These are phyloP conservation scores for Candida mesenterica DNA, from an alignment of 1,139 yeast genomes.

Conservation along the genomic window DNA sequence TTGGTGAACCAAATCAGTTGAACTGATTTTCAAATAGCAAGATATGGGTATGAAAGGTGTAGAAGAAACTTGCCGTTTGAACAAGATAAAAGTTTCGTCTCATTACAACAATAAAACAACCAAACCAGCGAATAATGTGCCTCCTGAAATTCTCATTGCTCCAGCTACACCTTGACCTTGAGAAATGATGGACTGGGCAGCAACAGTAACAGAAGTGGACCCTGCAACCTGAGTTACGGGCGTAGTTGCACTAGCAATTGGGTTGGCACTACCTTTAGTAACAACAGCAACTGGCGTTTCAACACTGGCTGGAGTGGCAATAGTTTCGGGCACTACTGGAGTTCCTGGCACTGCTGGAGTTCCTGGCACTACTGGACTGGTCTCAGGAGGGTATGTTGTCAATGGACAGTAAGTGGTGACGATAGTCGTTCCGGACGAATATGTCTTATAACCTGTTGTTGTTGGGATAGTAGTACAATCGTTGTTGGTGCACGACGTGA, in stretches of 20 bases:
- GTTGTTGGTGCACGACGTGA: slow-evolving; percentile 23
- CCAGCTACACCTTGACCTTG: not conserved
- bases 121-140: not conserved
- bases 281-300: not conserved
- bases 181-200: not conserved
- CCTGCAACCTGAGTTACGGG: not conserved
- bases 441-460: slow-evolving; percentile 39
- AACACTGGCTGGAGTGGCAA: not conserved
- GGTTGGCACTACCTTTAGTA: not conserved
- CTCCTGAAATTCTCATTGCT: not conserved
- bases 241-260: not conserved
- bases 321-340: slow-evolving; percentile 5
- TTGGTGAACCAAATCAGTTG: too few relatives aligned
- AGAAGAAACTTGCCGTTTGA: too few relatives aligned
- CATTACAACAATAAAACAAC: not conserved
- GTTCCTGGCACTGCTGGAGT: slow-evolving; percentile 7
- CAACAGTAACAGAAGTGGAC: not conserved
- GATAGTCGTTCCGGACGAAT: slow-evolving; percentile 17
- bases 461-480: slow-evolving; percentile 22
- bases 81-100: too few relatives aligned
- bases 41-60: too few relatives aligned
- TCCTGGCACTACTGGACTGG: not conserved
- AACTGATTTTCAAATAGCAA: too few relatives aligned
- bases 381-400: slow-evolving; percentile 8
- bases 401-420: slow-evolving; percentile 33